Percentiles rank a stretch among this genome's conserved stretches.
Evolutionary conservation across 176 grass and related monocot genomes (phyloP).

Genomic region (Oryza glumipatula): DNA sequence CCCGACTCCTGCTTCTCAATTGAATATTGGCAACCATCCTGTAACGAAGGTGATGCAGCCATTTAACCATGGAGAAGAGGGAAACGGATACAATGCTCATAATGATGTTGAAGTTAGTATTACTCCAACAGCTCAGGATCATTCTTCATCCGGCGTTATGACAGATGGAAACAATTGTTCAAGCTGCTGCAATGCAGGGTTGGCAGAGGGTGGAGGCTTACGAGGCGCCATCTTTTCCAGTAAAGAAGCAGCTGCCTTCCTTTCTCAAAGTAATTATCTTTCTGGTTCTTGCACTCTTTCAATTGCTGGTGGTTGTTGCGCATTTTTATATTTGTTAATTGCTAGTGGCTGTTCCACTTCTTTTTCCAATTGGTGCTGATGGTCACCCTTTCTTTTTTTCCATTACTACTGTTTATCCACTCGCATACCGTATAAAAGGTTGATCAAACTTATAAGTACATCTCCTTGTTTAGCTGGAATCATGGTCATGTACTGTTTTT

Average conservation of each 20-base stretch:
- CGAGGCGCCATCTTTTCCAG: constrained; percentile 39
- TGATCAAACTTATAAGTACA: neutral
- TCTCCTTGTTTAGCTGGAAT: neutral
- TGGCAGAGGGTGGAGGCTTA: constrained; percentile 28
- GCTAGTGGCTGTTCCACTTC: neutral
- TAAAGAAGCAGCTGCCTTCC: constrained; percentile 66
- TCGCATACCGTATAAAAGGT: neutral
- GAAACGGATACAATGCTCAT: neutral
- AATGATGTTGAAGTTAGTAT: constrained; percentile 6
- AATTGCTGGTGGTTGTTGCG: neutral
- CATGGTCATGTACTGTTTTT: neutral
- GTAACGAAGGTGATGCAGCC: constrained; percentile 16
- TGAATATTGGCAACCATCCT: constrained; percentile 7
- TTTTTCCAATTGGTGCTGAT: neutral
- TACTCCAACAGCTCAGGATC: neutral
- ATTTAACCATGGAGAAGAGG: constrained; percentile 28
- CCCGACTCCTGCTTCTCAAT: constrained; percentile 23
- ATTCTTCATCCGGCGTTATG: neutral
- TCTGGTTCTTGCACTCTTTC: neutral
- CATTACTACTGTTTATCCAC: neutral
- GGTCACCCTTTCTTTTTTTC: neutral
- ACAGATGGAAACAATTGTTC: constrained; percentile 32
- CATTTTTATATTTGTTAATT: neutral
- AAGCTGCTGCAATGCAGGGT: constrained; percentile 1
- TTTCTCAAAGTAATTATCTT: constrained; percentile 70